phyloP scores from a whole-genome alignment of 2,329 filamentous ascomycete genomes.

The Leptographium galeiforme region DNA sequence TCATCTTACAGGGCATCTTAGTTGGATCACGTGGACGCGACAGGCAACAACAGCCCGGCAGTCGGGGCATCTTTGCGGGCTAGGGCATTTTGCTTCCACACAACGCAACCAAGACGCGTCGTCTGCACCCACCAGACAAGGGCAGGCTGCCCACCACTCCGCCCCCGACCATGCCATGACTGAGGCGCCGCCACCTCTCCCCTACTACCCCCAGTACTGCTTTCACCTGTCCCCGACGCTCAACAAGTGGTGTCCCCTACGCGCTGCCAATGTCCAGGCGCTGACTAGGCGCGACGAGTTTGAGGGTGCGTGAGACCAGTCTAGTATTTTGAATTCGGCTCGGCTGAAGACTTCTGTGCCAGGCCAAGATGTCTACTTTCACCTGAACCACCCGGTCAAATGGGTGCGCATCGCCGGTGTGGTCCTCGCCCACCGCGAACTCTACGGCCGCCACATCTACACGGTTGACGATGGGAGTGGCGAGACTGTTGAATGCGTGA shows the following conservation, averaged over 20 bases:
- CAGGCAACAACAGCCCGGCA: too few relatives aligned
- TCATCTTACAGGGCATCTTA: background rate
- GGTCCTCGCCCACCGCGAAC: slow-evolving; percentile 49
- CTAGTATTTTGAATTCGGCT: background rate
- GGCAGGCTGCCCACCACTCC: background rate
- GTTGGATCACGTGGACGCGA: too few relatives aligned
- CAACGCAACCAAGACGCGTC: too few relatives aligned
- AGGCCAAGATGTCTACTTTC: slow-evolving; percentile 49
- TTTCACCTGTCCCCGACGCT: slow-evolving; percentile 49
- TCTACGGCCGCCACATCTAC: slow-evolving; percentile 30
- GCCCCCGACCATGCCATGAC: slow-evolving; percentile 35
- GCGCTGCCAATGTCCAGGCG: slow-evolving; percentile 32
- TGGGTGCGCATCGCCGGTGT: slow-evolving; percentile 61
- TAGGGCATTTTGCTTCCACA: too few relatives aligned
- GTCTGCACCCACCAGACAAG: background rate
- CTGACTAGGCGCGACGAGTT: slow-evolving; percentile 36
- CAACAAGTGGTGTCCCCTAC: slow-evolving; percentile 45
- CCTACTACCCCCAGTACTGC: slow-evolving; percentile 46
- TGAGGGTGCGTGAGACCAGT: slow-evolving; percentile 27
- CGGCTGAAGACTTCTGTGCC: background rate
- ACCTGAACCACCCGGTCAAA: slow-evolving; percentile 61
- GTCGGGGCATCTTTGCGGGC: too few relatives aligned
- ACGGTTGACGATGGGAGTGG: slow-evolving; percentile 56
- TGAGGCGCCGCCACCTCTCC: slow-evolving; percentile 17
- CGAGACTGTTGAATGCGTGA: slow-evolving; percentile 37